Percentiles rank a stretch among this genome's conserved stretches.
phyloP scores from a whole-genome alignment of 202 grass and related monocot genomes.

The Schoenoplectus triqueter region DNA sequence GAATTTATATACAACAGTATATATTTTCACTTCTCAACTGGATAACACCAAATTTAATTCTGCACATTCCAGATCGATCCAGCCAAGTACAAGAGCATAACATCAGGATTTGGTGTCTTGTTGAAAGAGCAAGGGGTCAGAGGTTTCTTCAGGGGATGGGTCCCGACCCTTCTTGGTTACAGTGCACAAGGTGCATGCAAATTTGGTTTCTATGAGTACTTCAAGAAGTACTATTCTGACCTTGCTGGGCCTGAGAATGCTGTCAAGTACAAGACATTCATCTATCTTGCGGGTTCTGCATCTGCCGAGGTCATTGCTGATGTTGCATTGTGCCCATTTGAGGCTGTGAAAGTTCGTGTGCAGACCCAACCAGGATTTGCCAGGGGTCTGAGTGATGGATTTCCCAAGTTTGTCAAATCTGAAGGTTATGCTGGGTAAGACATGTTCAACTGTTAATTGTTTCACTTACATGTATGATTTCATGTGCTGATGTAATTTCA shows the following conservation, averaged over 20 bases:
- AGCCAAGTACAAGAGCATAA: constrained; percentile 79
- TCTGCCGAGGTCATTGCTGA: constrained; percentile 97
- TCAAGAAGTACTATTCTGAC: constrained; percentile 99
- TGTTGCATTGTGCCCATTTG: constrained; percentile 88
- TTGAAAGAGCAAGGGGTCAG: constrained; percentile 87
- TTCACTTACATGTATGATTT: constrained; percentile 20
- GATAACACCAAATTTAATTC: constrained; percentile 2
- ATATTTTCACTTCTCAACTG: constrained; percentile 17
- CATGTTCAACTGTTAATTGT: not conserved
- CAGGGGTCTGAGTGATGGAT: constrained; percentile 80
- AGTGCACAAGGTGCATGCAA: constrained; percentile 96
- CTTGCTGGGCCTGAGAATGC: constrained; percentile 93
- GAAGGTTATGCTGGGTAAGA: constrained; percentile 83
- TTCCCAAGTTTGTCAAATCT: constrained; percentile 83
- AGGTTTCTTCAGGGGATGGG: constrained; percentile 93
- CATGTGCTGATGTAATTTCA: not conserved
- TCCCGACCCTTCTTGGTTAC: constrained; percentile 92
- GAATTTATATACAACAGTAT: not conserved
- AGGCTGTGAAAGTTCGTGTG: constrained; percentile 95
- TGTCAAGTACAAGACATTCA: constrained; percentile 92
- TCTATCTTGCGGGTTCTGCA: constrained; percentile 95
- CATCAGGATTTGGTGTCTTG: constrained; percentile 85
- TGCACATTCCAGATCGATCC: constrained; percentile 71
- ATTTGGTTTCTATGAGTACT: constrained; percentile 95
- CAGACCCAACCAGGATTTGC: constrained; percentile 96